These are phyloP conservation scores for Schizosaccharomyces octosporus DNA, from an alignment of 805 yeast species.

Conservation along the genomic window DNA sequence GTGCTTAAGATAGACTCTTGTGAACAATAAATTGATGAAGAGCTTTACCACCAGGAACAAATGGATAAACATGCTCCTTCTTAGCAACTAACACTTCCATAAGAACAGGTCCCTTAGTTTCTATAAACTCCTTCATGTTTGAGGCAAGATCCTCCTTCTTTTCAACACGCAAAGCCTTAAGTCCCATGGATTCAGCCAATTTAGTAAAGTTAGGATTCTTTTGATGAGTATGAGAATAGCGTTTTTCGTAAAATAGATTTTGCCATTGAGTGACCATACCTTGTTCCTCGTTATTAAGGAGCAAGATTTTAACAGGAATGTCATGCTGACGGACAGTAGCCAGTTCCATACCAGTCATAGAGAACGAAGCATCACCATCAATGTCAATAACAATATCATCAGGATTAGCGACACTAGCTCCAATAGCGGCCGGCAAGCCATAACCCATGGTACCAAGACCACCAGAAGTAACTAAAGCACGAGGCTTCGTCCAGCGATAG, in stretches of 20 bases:
- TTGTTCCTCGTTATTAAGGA: slow-evolving; percentile 92
- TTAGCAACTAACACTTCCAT: slow-evolving; percentile 74
- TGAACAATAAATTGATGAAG: slow-evolving; percentile 76
- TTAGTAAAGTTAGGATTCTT: slow-evolving; percentile 79
- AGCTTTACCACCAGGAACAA: slow-evolving; percentile 93
- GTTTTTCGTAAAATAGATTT: slow-evolving; percentile 82
- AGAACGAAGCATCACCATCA: slow-evolving; percentile 98
- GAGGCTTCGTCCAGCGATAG: slow-evolving; percentile 78
- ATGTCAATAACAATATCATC: slow-evolving; percentile 87
- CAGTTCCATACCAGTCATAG: slow-evolving; percentile 86
- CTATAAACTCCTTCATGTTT: slow-evolving; percentile 44
- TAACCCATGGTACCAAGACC: slow-evolving; percentile 98
- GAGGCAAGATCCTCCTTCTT: slow-evolving; percentile 40
- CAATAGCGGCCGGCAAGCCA: slow-evolving; percentile 94
- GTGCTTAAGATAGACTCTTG: neutral
- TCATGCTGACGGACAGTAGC: slow-evolving; percentile 83
- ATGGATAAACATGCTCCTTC: slow-evolving; percentile 88
- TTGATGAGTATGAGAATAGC: slow-evolving; percentile 96
- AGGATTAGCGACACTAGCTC: slow-evolving; percentile 91
- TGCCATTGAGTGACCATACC: slow-evolving; percentile 99
- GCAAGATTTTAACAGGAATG: slow-evolving; percentile 71
- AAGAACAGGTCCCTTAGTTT: slow-evolving; percentile 58
- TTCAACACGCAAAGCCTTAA: slow-evolving; percentile 52
- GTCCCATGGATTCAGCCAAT: slow-evolving; percentile 83
- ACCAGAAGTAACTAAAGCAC: slow-evolving; percentile 91